These are phyloP conservation scores for Entomortierella chlamydospora DNA, from an alignment of 192 early-diverging fungal species.

Conservation along the genomic window DNA sequence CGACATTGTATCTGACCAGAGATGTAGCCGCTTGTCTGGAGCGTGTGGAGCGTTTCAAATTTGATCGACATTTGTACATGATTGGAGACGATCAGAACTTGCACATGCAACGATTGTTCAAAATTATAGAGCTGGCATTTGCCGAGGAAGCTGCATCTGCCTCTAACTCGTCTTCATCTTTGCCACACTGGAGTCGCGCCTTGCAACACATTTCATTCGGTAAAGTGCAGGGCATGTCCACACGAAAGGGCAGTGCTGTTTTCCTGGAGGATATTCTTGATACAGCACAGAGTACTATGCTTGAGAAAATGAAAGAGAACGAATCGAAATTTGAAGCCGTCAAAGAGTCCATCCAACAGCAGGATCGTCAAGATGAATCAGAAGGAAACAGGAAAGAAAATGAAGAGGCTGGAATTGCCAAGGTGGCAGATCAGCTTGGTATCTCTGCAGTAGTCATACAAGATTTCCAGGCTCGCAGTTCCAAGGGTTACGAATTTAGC, in stretches of 20 bases:
- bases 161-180: constrained; percentile 38
- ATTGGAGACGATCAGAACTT: constrained; percentile 85
- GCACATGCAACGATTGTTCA: constrained; percentile 93
- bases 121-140: constrained; percentile 73
- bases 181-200: constrained; percentile 73
- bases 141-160: background rate
- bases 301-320: constrained; percentile 79
- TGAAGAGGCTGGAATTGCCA: constrained; percentile 42
- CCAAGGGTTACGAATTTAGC: constrained; percentile 92
- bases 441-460: constrained; percentile 89
- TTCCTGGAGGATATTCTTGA: constrained; percentile 90
- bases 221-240: constrained; percentile 91
- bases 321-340: constrained; percentile 79
- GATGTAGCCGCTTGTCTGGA: constrained; percentile 89
- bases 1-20: constrained; percentile 89
- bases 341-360: constrained; percentile 27
- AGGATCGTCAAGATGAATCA: background rate
- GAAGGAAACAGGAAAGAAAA: constrained; percentile 3
- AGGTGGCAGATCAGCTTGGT: constrained; percentile 86
- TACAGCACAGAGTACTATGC: constrained; percentile 82
- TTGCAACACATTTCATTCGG: constrained; percentile 92
- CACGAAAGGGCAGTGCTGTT: constrained; percentile 90
- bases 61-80: constrained; percentile 89
- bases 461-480: constrained; percentile 86
- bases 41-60: constrained; percentile 78